Conservation (phyloP, 2,329 filamentous ascomycete genomes). For the Pseudogymnoascus sp. region DNA sequence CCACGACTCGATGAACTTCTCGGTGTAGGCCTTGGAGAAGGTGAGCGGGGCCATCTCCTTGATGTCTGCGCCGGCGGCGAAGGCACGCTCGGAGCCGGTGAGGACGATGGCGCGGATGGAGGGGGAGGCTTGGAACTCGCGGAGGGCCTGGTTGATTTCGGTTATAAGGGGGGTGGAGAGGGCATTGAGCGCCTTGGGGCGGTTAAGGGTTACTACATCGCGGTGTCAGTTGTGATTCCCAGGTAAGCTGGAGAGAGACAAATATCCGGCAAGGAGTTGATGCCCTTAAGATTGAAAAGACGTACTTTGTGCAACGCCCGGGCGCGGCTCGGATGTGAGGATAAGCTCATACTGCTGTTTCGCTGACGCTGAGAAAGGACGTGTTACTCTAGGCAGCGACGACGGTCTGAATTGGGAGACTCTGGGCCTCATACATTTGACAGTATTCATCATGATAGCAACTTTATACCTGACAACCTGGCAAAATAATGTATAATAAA, state of each 20-base stretch:
- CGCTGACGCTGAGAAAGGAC: slow-evolving; percentile 26
- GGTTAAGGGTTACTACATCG: slow-evolving; percentile 73
- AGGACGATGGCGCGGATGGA: slow-evolving; percentile 71
- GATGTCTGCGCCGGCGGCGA: slow-evolving; percentile 94
- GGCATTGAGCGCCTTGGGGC: slow-evolving; percentile 92
- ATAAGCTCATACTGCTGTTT: slow-evolving; percentile 65
- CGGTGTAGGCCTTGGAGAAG: slow-evolving; percentile 80
- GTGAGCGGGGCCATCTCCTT: slow-evolving; percentile 96
- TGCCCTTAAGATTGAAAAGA: slow-evolving; percentile 6
- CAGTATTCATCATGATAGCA: slow-evolving; percentile 22
- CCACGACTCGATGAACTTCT: slow-evolving; percentile 93
- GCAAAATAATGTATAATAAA: not conserved
- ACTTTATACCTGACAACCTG: slow-evolving; percentile 8
- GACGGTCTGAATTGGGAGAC: slow-evolving; percentile 24
- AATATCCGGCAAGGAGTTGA: not conserved
- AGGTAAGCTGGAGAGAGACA: not conserved
- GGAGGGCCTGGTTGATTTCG: slow-evolving; percentile 77
- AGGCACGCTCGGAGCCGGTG: slow-evolving; percentile 83
- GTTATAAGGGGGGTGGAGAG: slow-evolving; percentile 82
- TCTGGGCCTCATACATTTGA: slow-evolving; percentile 25
- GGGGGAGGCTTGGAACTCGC: slow-evolving; percentile 60
- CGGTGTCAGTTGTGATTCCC: slow-evolving; percentile 4
- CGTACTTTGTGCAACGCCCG: slow-evolving; percentile 84
- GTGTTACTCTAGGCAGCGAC: slow-evolving; percentile 18
- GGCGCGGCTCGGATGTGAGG: slow-evolving; percentile 71